phyloP scores from a whole-genome alignment of 1,139 yeast species.

The Suhomyces yuchorum region DNA sequence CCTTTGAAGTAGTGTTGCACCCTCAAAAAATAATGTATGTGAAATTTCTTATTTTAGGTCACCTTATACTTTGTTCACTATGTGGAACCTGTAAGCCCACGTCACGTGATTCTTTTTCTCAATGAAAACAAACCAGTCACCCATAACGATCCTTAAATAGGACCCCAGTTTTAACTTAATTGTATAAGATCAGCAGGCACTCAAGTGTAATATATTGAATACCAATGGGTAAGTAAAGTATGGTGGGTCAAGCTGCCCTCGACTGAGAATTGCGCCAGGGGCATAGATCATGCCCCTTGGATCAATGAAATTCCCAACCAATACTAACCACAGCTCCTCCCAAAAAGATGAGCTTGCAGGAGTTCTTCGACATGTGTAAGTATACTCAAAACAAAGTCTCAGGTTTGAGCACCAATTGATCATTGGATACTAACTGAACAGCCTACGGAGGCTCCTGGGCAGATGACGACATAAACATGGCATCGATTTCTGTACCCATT shows the following conservation, averaged over 20 bases:
- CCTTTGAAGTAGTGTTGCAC: slow-evolving; percentile 22
- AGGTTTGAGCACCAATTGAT: not conserved
- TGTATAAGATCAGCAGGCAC: not conserved
- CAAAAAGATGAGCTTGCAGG: slow-evolving; percentile 55
- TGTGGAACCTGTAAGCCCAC: not conserved
- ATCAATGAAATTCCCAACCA: not conserved
- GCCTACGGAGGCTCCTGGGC: slow-evolving; percentile 69
- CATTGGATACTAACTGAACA: slow-evolving; percentile 12
- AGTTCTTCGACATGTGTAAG: slow-evolving; percentile 57
- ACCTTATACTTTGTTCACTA: not conserved
- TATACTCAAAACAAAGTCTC: slow-evolving; percentile 16
- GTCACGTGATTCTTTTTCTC: slow-evolving; percentile 9
- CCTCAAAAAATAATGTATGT: not conserved
- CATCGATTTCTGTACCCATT: slow-evolving; percentile 63
- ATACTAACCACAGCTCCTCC: slow-evolving; percentile 24
- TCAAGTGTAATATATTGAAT: not conserved
- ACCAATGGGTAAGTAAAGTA: slow-evolving; percentile 12
- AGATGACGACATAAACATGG: slow-evolving; percentile 71
- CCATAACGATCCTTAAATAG: slow-evolving; percentile 8
- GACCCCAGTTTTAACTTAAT: not conserved
- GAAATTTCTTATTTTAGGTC: not conserved
- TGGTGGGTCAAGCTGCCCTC: not conserved
- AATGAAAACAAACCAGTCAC: slow-evolving; percentile 12
- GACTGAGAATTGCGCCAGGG: not conserved
- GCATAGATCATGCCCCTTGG: not conserved